phyloP scores from a whole-genome alignment of 345 rosid genomes.

The Odontarrhena argentea region DNA sequence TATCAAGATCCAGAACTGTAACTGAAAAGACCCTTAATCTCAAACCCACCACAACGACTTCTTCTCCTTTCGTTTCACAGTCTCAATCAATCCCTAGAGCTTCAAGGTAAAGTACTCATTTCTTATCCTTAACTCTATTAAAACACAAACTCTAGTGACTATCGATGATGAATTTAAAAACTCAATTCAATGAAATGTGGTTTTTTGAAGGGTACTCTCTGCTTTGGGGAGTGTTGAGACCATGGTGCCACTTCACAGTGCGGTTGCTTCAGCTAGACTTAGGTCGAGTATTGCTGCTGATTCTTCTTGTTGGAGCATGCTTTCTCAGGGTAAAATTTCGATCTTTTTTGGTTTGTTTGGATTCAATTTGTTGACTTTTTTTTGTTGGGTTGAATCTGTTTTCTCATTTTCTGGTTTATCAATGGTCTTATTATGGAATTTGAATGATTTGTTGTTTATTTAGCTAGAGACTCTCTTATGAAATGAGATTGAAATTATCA shows the following conservation, averaged over 20 bases:
- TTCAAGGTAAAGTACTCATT: constrained; percentile 37
- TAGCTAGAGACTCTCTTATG: background rate
- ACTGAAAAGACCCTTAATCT: constrained; percentile 37
- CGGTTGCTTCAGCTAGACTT: constrained; percentile 81
- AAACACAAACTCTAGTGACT: background rate
- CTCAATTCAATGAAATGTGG: background rate
- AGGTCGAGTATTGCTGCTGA: constrained; percentile 76
- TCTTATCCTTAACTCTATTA: background rate
- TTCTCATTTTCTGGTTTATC: background rate
- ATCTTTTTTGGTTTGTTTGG: background rate
- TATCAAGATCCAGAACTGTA: constrained; percentile 36
- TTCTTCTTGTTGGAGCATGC: constrained; percentile 91
- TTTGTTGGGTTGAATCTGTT: background rate
- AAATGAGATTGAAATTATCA: background rate
- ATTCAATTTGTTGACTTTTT: background rate
- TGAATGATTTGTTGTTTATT: background rate
- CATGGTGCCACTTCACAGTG: constrained; percentile 81
- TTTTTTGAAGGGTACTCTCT: constrained; percentile 53
- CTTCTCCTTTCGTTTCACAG: constrained; percentile 47
- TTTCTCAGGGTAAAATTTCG: constrained; percentile 64
- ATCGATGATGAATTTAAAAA: background rate
- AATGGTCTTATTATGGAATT: background rate
- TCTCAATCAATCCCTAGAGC: constrained; percentile 47
- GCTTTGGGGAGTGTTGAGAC: constrained; percentile 69
- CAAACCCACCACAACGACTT: constrained; percentile 40